Base-by-base conservation (phyloP, 805 yeast genomes). In the Wickerhamiella occidentalis region DNA sequence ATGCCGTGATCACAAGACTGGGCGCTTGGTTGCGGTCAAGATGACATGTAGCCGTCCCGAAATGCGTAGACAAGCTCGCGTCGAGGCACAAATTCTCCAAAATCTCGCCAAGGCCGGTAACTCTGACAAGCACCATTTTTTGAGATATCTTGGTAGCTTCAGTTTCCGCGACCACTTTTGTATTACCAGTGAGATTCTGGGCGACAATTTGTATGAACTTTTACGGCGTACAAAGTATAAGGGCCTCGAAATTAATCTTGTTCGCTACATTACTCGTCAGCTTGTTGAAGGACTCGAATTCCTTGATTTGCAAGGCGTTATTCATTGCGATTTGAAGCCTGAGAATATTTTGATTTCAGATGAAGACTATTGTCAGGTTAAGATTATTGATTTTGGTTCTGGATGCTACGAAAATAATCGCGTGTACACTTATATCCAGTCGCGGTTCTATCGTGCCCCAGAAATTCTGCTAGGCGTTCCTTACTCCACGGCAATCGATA, bases 381-480 rank as follows among this genome's bases (percentile, higher is more conserved):
- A 82, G 57, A 71, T 86, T 28, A 82, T 86, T 48, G 95, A 86
- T 60, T 85, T 86, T 60, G 95, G 95, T 0, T 62, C 70, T 7
- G 66, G 73, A 8, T 70, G 74, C 52, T 63, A 62, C 44, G 71
- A 68, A 46, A 76, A 78, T 54, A 88, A 83, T 63, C 85, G 92
- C n/a, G 81, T 94, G 1, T 95, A 88, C 54, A 82, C 95, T 47
- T 92, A 92, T 63, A 92, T 92, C 51, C 94, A 96, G 66, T 86
- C 96, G 21, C 78, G 98, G 59, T 92, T 87, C 65, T 88, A 88
- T 67, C 76, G 96, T 58, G 94, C 97, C 1, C 99, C 99, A 0
- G 99, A 92, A 65, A 74, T 92, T 52, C 84, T 92, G 61, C 79
- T 92, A 49, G 98, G 98, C 1, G 78, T 88, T 52, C 75, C 80